These are phyloP conservation scores for Cryptococcus neoformans DNA, from an alignment of 1,284 basidiomycete genomes.

Conservation along the genomic window DNA sequence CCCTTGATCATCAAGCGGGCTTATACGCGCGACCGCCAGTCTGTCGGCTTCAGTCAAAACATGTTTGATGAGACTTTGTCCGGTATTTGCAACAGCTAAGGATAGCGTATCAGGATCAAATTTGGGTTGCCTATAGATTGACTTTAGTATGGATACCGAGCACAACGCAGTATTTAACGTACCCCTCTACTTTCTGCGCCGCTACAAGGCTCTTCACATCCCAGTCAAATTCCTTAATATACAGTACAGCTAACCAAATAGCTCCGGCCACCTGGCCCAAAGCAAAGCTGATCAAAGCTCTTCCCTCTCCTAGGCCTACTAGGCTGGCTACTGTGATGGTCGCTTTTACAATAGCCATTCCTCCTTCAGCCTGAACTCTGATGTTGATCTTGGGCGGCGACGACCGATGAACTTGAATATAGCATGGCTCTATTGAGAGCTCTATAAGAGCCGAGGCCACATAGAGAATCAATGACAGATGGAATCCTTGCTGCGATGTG, in stretches of 20 bases:
- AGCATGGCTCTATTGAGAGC: slow-evolving; percentile 75
- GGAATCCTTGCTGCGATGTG: slow-evolving; percentile 62
- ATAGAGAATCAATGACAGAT: slow-evolving; percentile 64
- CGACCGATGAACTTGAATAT: slow-evolving; percentile 70
- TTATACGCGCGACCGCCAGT: slow-evolving; percentile 75
- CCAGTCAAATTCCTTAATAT: slow-evolving; percentile 29
- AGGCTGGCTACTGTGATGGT: slow-evolving; percentile 61
- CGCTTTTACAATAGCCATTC: slow-evolving; percentile 72
- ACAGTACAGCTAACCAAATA: slow-evolving; percentile 47
- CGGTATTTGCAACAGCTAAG: slow-evolving; percentile 61
- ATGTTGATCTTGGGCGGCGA: slow-evolving; percentile 56
- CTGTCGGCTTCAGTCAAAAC: slow-evolving; percentile 95
- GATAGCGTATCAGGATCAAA: slow-evolving; percentile 15
- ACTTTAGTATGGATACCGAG: background rate
- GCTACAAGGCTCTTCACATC: slow-evolving; percentile 11
- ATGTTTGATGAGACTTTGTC: slow-evolving; percentile 72
- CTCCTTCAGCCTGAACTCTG: slow-evolving; percentile 76
- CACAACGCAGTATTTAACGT: background rate
- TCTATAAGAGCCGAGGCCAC: slow-evolving; percentile 69
- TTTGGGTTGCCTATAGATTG: slow-evolving; percentile 12
- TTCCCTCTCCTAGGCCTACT: slow-evolving; percentile 53
- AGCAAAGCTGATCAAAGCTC: slow-evolving; percentile 76
- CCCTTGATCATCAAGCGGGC: slow-evolving; percentile 79
- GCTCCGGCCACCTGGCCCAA: slow-evolving; percentile 73
- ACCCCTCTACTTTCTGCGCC: slow-evolving; percentile 5